Evolutionary conservation across 176 grass and related monocot species (phyloP).

Genomic region (Aegilops umbellulata): DNA sequence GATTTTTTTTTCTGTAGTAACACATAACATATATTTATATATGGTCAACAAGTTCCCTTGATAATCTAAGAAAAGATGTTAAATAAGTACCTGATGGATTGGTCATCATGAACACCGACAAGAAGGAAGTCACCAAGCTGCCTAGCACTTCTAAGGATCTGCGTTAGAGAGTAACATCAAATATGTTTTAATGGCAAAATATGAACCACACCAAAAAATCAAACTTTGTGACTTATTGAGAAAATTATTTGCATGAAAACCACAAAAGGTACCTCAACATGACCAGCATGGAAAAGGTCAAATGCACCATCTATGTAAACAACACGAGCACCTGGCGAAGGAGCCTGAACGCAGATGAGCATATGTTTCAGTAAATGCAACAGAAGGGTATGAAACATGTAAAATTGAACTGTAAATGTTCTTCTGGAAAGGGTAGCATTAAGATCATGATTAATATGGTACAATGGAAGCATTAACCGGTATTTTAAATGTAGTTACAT

Average conservation of each 20-base stretch:
- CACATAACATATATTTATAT: background rate
- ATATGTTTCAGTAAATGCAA: conserved; percentile 47
- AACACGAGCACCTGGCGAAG: conserved; percentile 75
- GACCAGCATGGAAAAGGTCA: conserved; percentile 96
- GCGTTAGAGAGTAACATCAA: conserved; percentile 28
- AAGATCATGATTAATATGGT: conserved; percentile 15
- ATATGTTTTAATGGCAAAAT: background rate
- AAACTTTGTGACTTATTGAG: background rate
- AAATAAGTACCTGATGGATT: conserved; percentile 64
- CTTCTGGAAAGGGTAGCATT: background rate
- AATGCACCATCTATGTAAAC: conserved; percentile 96
- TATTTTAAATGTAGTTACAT: background rate
- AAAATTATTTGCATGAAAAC: conserved; percentile 34
- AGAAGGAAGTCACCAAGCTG: conserved; percentile 94
- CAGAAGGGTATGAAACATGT: conserved; percentile 1
- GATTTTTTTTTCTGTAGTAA: background rate
- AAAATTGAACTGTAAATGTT: background rate
- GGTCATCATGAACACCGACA: conserved; percentile 88
- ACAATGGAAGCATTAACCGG: background rate
- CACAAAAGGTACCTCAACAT: conserved; percentile 76
- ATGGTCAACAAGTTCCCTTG: background rate
- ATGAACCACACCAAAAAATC: conserved; percentile 20
- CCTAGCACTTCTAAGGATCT: conserved; percentile 91
- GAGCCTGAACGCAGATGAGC: conserved; percentile 63
- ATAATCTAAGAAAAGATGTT: background rate